phyloP scores from a whole-genome alignment of 768 basidiomycete species.

The Leccinum uliginosum region DNA sequence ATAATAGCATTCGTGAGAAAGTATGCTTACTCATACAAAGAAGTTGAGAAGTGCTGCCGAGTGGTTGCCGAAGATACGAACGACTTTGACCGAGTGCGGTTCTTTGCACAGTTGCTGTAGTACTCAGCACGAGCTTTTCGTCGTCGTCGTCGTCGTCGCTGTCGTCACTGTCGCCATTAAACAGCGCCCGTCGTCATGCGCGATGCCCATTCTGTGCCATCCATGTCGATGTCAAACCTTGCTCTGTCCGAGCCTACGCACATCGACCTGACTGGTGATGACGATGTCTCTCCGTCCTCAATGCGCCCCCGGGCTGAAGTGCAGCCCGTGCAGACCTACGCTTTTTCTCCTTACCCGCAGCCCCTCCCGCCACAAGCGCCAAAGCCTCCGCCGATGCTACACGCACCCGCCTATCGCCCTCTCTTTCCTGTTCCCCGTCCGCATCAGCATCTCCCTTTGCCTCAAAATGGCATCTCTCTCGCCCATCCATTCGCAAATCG shows the following conservation, averaged over 20 bases:
- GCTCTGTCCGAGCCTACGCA: conserved; percentile 44
- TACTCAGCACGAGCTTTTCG: not conserved
- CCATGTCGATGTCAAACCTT: conserved; percentile 34
- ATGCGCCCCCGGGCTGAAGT: conserved; percentile 31
- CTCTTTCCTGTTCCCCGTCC: conserved; percentile 43
- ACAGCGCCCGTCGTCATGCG: conserved; percentile 19
- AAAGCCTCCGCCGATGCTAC: conserved; percentile 19
- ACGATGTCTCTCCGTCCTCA: conserved; percentile 42
- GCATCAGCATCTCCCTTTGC: conserved; percentile 18
- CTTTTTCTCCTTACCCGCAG: conserved; percentile 22
- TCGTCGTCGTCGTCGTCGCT: not conserved
- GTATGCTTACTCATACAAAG: conserved; percentile 21
- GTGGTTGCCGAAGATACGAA: conserved; percentile 26
- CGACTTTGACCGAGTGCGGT: conserved; percentile 11
- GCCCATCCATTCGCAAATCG: conserved; percentile 15
- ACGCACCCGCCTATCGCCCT: conserved; percentile 40
- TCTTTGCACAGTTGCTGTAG: conserved; percentile 15
- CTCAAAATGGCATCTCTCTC: conserved; percentile 25
- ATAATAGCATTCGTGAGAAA: conserved; percentile 17
- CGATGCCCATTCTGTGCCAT: conserved; percentile 25
- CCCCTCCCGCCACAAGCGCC: conserved; percentile 25
- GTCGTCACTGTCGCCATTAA: not conserved
- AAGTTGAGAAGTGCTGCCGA: conserved; percentile 13
- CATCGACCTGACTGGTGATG: conserved; percentile 71
- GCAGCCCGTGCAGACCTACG: conserved; percentile 35